A percentile compares a stretch with the other conserved stretches of the same genome.
Conservation (phyloP, 805 yeast species). For the Yamadazyma phyllophila region DNA sequence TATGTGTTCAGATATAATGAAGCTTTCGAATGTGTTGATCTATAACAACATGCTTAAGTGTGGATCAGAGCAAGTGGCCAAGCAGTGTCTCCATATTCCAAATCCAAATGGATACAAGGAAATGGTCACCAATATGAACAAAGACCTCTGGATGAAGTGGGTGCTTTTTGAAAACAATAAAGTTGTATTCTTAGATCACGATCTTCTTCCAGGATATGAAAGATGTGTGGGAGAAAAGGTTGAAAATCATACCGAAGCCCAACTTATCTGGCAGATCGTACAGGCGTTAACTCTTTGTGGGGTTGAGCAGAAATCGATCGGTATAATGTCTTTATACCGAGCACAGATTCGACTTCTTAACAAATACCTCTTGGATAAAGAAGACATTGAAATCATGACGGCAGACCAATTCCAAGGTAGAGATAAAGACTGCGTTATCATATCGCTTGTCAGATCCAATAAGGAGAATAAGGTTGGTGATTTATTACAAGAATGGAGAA, state of each 20-base stretch:
- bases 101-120: slow-evolving; percentile 19
- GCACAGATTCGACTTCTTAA: slow-evolving; percentile 58
- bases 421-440: slow-evolving; percentile 87
- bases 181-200: slow-evolving; percentile 83
- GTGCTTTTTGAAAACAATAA: slow-evolving; percentile 53
- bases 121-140: slow-evolving; percentile 8
- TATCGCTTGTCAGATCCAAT: slow-evolving; percentile 86
- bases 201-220: slow-evolving; percentile 59
- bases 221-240: slow-evolving; percentile 57
- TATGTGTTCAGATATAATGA: slow-evolving; percentile 89
- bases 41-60: slow-evolving; percentile 76
- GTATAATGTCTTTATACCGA: slow-evolving; percentile 86
- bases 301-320: slow-evolving; percentile 57
- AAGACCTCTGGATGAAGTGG: slow-evolving; percentile 51
- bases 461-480: slow-evolving; percentile 66
- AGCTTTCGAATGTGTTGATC: slow-evolving; percentile 72
- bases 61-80: slow-evolving; percentile 64
- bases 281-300: slow-evolving; percentile 60
- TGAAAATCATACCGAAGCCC: slow-evolving; percentile 73
- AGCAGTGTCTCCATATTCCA: slow-evolving; percentile 54
- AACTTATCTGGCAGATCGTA: slow-evolving; percentile 59
- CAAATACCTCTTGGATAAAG: slow-evolving; percentile 23
- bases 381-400: slow-evolving; percentile 73
- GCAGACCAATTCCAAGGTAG: slow-evolving; percentile 97
- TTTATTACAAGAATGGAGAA: slow-evolving; percentile 80